Evolutionary conservation across 495 filamentous ascomycete species (phyloP).

Genomic region (Xylaria grammica): DNA sequence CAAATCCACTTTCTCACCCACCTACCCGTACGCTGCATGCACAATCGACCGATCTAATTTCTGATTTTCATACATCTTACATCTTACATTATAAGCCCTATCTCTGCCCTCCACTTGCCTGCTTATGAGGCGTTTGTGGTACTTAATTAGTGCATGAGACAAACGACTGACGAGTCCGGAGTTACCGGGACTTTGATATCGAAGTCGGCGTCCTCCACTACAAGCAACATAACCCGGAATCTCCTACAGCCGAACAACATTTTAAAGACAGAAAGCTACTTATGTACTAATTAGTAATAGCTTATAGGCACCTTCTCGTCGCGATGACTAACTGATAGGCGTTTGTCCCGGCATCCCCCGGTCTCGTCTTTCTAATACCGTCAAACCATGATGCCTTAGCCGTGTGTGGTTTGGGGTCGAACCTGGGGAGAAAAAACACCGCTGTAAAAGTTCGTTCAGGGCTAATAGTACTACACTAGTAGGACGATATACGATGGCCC

Average conservation of each 20-base stretch:
- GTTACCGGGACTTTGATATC: neutral
- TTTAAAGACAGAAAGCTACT: no score
- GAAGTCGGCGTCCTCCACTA: neutral
- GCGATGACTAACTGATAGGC: no score
- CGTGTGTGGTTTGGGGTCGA: neutral
- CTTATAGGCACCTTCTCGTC: no score
- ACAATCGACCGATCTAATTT: neutral
- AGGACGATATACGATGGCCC: neutral
- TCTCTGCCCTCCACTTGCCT: neutral
- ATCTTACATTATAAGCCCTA: neutral
- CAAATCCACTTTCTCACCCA: no score
- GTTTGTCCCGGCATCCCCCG: neutral
- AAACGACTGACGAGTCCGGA: neutral
- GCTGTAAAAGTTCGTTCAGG: no score
- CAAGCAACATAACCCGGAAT: neutral
- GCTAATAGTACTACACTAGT: no score
- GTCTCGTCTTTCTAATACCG: neutral
- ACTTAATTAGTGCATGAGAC: neutral
- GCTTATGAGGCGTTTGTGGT: slow-evolving; percentile 3
- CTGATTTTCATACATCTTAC: neutral
- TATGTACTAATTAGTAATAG: no score
- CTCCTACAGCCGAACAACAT: no score
- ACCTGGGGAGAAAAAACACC: neutral
- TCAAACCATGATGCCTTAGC: neutral
- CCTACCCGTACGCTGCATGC: neutral